phyloP scores from a whole-genome alignment of 23 red algal genomes.

The Gracilaria vermiculophylla region DNA sequence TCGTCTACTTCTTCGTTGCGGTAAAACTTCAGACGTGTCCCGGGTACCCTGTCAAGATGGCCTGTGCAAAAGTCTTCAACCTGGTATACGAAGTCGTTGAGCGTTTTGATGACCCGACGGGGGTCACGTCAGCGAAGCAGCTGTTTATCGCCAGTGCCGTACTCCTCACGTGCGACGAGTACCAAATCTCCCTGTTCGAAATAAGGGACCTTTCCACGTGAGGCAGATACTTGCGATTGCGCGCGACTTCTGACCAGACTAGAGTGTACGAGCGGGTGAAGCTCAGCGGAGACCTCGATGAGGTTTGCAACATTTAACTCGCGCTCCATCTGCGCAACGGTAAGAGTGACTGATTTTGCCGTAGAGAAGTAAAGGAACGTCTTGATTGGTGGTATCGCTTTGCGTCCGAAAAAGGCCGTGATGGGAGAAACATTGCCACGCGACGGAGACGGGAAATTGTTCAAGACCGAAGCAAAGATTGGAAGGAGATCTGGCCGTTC shows the following conservation, averaged over 20 bases:
- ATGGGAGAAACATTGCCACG: slow-evolving; percentile 24
- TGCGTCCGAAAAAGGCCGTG: slow-evolving; percentile 13
- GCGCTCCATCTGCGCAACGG: slow-evolving; percentile 13
- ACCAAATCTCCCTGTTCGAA: neutral
- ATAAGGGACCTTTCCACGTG: neutral
- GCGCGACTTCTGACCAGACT: neutral
- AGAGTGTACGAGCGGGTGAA: slow-evolving; percentile 23
- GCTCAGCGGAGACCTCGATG: neutral
- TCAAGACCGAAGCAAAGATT: slow-evolving; percentile 9
- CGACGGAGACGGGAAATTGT: slow-evolving; percentile 12
- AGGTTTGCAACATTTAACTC: slow-evolving; percentile 10
- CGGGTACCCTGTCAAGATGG: neutral
- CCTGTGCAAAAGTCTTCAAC: neutral
- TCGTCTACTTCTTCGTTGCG: neutral
- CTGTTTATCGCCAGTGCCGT: neutral
- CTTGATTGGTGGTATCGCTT: slow-evolving; percentile 3
- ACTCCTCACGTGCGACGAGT: neutral
- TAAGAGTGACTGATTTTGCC: neutral
- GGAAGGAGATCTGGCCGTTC: slow-evolving; percentile 35
- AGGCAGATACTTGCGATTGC: neutral
- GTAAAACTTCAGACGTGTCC: slow-evolving; percentile 24
- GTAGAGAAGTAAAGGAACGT: neutral
- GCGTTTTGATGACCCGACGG: neutral
- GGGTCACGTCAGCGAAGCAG: slow-evolving; percentile 2
- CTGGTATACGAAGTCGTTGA: slow-evolving; percentile 4